These are phyloP conservation scores for Trichoderma simmonsii DNA, from an alignment of 2,329 filamentous ascomycete genomes.

Conservation along the genomic window DNA sequence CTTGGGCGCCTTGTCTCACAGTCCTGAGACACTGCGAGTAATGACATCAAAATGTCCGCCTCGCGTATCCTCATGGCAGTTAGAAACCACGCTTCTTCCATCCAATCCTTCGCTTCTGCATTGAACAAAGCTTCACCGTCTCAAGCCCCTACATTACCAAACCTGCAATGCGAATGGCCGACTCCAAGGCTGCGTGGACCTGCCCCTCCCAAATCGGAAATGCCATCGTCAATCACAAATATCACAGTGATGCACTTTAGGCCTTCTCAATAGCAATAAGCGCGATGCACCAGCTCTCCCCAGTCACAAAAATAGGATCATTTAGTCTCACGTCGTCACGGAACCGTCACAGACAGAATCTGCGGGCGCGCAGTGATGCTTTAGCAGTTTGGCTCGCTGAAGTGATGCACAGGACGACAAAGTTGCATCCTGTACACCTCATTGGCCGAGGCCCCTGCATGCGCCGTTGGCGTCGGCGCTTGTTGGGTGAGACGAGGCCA, in stretches of 20 bases:
- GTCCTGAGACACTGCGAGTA: background rate
- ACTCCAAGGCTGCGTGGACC: background rate
- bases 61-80: background rate
- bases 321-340: slow-evolving; percentile 5
- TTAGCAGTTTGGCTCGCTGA: background rate
- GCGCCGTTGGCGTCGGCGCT: slow-evolving; percentile 13
- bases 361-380: slow-evolving; percentile 11
- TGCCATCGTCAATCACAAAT: background rate
- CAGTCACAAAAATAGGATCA: slow-evolving; percentile 11
- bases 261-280: slow-evolving; percentile 11
- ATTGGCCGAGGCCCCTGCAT: slow-evolving; percentile 16
- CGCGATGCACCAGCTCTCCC: slow-evolving; percentile 4
- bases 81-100: background rate
- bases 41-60: background rate
- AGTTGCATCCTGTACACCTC: background rate
- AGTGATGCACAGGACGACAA: background rate
- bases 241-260: background rate
- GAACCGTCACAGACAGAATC: slow-evolving; percentile 5
- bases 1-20: background rate
- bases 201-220: background rate
- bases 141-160: background rate
- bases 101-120: slow-evolving; percentile 1
- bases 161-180: background rate
- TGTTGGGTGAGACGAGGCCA: slow-evolving; percentile 11
- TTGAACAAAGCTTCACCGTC: background rate